These are phyloP conservation scores for Syzygium aromaticum DNA, from an alignment of 345 rosid species.

Conservation along the genomic window DNA sequence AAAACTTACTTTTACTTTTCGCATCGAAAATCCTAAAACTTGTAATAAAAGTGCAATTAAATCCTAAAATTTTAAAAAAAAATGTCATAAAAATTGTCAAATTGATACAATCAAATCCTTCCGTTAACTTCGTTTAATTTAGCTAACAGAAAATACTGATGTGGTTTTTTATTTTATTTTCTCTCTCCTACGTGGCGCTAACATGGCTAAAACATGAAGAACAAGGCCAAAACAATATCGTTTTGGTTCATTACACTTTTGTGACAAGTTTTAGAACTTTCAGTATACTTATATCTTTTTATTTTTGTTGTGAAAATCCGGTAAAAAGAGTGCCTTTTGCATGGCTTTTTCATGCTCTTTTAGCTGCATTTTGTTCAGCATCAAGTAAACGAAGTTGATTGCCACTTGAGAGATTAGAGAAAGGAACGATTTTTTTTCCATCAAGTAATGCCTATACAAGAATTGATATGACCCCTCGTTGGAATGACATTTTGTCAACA, in stretches of 20 bases:
- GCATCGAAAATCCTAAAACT: too few relatives aligned
- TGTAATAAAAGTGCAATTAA: too few relatives aligned
- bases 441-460: background rate
- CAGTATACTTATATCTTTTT: background rate
- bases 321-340: background rate
- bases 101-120: too few relatives aligned
- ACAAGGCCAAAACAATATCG: too few relatives aligned
- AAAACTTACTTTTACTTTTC: too few relatives aligned
- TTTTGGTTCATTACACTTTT: accelerated
- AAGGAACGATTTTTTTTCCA: background rate
- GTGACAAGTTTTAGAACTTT: background rate
- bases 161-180: too few relatives aligned
- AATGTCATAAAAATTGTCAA: too few relatives aligned
- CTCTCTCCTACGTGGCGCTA: too few relatives aligned
- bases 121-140: too few relatives aligned
- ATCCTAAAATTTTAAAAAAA: too few relatives aligned
- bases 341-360: background rate
- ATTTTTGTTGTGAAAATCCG: background rate
- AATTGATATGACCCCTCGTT: background rate
- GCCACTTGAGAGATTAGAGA: background rate
- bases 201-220: too few relatives aligned
- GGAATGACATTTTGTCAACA: background rate
- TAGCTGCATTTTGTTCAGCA: background rate
- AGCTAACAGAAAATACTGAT: too few relatives aligned
- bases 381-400: background rate